Evolutionary conservation across 768 basidiomycete species (phyloP).

Genomic region (Russula emetica): DNA sequence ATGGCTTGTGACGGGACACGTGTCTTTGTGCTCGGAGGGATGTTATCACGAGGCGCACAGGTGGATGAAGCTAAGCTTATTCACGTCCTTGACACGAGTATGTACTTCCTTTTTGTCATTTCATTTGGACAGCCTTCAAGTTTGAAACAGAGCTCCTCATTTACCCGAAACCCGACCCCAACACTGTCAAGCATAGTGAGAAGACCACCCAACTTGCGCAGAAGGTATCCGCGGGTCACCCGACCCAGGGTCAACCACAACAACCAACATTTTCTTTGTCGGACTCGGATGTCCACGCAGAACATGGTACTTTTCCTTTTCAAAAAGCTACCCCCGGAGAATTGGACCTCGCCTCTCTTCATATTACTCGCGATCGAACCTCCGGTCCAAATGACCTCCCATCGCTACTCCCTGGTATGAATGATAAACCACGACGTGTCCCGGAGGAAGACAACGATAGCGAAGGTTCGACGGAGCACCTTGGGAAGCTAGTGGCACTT

Average conservation of each 20-base stretch:
- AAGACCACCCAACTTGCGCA: conserved; percentile 34
- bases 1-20: conserved; percentile 89
- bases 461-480: conserved; percentile 56
- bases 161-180: conserved; percentile 63
- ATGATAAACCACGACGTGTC: conserved; percentile 31
- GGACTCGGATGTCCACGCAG: conserved; percentile 32
- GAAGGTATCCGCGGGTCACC: conserved; percentile 44
- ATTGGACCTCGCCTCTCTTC: not conserved
- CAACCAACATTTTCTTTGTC: conserved; percentile 39
- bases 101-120: conserved; percentile 35
- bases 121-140: not conserved
- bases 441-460: conserved; percentile 53
- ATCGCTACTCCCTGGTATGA: conserved; percentile 35
- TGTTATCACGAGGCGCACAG: conserved; percentile 69
- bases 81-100: conserved; percentile 92
- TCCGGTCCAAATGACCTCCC: conserved; percentile 38
- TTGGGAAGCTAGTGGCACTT: conserved; percentile 55
- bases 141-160: conserved; percentile 73
- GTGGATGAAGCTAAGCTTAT: conserved; percentile 75
- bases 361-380: not conserved
- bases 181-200: conserved; percentile 39
- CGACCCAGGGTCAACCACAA: conserved; percentile 16
- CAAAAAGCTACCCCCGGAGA: conserved; percentile 30
- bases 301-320: conserved; percentile 30
- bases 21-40: conserved; percentile 92